These are phyloP conservation scores for Adiantum capillusveneris DNA, from an alignment of 75 land plant species.

Conservation along the genomic window DNA sequence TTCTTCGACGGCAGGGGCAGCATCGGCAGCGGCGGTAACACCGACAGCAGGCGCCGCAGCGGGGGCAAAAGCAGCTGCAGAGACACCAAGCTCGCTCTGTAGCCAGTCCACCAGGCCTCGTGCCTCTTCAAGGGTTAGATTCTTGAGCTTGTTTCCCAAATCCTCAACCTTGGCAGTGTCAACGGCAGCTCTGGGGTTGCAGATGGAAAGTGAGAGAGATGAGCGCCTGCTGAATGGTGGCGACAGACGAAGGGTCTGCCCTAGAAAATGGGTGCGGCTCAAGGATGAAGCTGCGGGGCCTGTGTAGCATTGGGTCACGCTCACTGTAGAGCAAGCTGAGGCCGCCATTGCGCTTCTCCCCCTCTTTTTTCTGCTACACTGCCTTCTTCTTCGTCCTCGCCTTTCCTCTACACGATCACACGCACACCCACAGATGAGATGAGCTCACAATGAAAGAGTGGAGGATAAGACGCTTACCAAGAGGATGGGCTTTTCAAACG, in stretches of 20 bases:
- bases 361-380: no score
- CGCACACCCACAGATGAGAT: no score
- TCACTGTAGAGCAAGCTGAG: no score
- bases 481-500: no score
- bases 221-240: slow-evolving; percentile 1
- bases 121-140: slow-evolving; percentile 58
- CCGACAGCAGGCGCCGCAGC: slow-evolving; percentile 22
- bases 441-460: no score
- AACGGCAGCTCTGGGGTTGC: slow-evolving; percentile 6
- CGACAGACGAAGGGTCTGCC: not conserved
- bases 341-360: no score
- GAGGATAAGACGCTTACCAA: no score
- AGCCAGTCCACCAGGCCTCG: slow-evolving; percentile 50
- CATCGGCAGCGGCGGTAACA: slow-evolving; percentile 28
- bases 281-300: no score
- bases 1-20: slow-evolving; percentile 55
- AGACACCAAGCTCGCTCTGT: slow-evolving; percentile 62
- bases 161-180: slow-evolving; percentile 37
- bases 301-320: no score
- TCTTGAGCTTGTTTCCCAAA: slow-evolving; percentile 37
- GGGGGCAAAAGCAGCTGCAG: slow-evolving; percentile 60
- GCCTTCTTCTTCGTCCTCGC: no score
- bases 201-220: slow-evolving; percentile 8
- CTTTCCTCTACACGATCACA: no score
- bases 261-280: no score